Evolutionary conservation across 2,329 filamentous ascomycete species (phyloP), one percentile per base, ranked within the genome.

Genomic region (Monosporascus sp.): DNA sequence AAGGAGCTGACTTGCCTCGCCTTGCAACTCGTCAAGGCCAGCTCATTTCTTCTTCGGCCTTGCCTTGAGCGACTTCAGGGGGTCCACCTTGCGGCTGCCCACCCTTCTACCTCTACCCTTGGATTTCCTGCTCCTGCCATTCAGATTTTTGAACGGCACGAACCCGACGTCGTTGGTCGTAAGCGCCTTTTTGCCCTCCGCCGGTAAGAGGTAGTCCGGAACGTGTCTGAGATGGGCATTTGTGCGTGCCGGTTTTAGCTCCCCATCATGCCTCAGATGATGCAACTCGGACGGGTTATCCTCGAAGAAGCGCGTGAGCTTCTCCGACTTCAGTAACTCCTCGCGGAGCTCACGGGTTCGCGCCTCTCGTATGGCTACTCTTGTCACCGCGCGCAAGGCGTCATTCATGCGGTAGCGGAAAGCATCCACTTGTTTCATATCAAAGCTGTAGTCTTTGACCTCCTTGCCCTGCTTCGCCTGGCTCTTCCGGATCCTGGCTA

Each of bases 391-490:
- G 57, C 92, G 84, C 41, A 99, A 76, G 0, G 93, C 94, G 68
- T 97, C 94, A 50, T 90, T 89, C 83, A 96, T 90, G 60, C 94
- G 87, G 72, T 99, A 99, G 20, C 93, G 82, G 76, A 99, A 97
- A 3, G 89, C 89, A 60, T 97, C 91, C 22, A 99, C 85, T 65
- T 95, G 90, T 67, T 87, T 85, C 87, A 95, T 95, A 72, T 97
- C 92, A 67, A 99, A 97, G 63, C 87, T 85, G 75, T 96, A 99
- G 11, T 91, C 89, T 67, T 94, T 89, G 35, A 97, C 78, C 65
- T 90, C 88, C 60, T 90, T 86, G 55, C 87, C 89, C 54, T 84
- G 83, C 68, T 93, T 91, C 14, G 75, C 75, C 70, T 97, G 93
- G 52, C 89, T 84, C 60, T 85, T 86, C 52, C 82, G 79, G 59